Evolutionary conservation across 441 rosid species (phyloP).

Genomic region (Adansonia gregorii): DNA sequence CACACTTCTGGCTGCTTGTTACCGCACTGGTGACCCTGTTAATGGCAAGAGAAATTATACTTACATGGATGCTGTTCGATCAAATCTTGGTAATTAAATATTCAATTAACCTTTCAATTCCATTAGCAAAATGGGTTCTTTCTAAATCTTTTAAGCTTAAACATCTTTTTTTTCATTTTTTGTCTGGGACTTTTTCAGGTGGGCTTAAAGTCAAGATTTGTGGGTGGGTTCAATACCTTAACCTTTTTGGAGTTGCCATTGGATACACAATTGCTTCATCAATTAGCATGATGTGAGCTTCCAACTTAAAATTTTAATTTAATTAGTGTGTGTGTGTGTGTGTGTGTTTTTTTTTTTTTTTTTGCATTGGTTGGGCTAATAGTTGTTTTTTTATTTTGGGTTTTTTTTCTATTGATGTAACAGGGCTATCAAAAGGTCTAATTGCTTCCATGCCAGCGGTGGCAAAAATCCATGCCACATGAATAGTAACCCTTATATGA

Average conservation of each 20-base stretch:
- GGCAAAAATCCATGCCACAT: slow-evolving; percentile 60
- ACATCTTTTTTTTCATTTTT: neutral
- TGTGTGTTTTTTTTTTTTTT: neutral
- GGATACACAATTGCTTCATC: slow-evolving; percentile 92
- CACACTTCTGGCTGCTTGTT: slow-evolving; percentile 65
- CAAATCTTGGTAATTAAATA: slow-evolving; percentile 56
- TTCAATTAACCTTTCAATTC: neutral
- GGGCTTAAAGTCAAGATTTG: slow-evolving; percentile 66
- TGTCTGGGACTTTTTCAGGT: slow-evolving; percentile 44
- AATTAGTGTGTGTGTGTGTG: too few species aligned
- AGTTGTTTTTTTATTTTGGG: neutral
- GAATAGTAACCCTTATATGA: slow-evolving; percentile 78
- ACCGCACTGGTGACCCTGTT: slow-evolving; percentile 69
- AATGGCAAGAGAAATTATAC: slow-evolving; percentile 82
- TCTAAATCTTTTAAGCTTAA: neutral
- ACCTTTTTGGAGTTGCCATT: slow-evolving; percentile 74
- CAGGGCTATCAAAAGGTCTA: slow-evolving; percentile 87
- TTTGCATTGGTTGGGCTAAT: neutral
- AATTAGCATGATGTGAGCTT: slow-evolving; percentile 81
- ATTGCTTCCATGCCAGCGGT: slow-evolving; percentile 65
- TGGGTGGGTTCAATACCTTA: slow-evolving; percentile 74
- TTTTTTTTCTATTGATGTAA: slow-evolving; percentile 13
- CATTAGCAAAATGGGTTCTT: neutral
- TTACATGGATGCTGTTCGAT: slow-evolving; percentile 73
- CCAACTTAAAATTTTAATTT: neutral